phyloP scores from a whole-genome alignment of 2,329 filamentous ascomycete species.

The Colletotrichum tamarilloi region DNA sequence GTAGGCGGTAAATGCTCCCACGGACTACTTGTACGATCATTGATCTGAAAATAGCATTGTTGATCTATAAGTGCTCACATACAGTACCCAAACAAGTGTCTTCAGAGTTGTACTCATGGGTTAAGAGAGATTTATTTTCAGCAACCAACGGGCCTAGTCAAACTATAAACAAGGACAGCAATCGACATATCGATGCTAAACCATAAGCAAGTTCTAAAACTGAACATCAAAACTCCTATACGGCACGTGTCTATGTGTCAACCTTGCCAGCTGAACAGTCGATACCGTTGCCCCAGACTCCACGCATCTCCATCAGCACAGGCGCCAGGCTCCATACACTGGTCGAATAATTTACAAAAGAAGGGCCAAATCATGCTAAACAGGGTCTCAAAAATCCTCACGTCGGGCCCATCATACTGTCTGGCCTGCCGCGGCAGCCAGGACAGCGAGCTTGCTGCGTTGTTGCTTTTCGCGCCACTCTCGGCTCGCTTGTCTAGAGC shows the following conservation, averaged over 20 bases:
- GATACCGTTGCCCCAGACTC: conserved; percentile 4
- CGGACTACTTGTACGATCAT: neutral
- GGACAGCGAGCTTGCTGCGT: conserved; percentile 46
- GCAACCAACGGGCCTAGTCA: neutral
- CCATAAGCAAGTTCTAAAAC: neutral
- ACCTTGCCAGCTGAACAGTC: neutral
- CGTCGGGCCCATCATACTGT: neutral
- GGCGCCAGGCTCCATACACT: neutral
- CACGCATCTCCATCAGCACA: neutral
- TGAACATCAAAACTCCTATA: neutral
- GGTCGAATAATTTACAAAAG: conserved; percentile 3
- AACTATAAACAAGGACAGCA: neutral
- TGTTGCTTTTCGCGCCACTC: conserved; percentile 72
- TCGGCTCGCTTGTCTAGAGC: conserved; percentile 67
- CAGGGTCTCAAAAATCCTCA: too few relatives aligned
- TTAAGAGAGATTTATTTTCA: neutral
- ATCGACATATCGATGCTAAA: neutral
- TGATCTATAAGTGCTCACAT: neutral
- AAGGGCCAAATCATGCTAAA: neutral
- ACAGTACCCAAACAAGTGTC: neutral
- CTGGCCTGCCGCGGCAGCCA: conserved; percentile 6
- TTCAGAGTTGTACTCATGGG: neutral
- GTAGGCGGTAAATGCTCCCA: neutral
- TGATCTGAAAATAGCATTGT: neutral
- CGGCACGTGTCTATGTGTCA: neutral